Evolutionary conservation across 2,329 filamentous ascomycete species (phyloP), one percentile per base, ranked within the genome.

Genomic region (Stenocarpella maydis): DNA sequence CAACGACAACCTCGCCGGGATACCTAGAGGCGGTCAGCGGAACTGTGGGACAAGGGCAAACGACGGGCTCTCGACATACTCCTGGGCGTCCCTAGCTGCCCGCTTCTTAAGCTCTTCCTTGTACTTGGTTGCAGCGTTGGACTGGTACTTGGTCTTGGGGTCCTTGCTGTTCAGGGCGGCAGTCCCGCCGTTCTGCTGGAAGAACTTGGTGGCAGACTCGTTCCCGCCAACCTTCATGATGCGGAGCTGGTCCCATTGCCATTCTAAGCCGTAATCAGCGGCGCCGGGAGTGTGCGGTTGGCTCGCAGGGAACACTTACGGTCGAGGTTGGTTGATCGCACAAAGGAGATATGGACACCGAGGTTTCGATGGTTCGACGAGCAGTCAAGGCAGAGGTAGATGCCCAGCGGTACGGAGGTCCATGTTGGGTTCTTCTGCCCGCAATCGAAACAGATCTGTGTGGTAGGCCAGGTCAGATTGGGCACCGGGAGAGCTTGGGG

Each of bases 211-310:
- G 60, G 96, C 96, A 69, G 94, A 97, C 82, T 98, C 95, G 78
- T 99, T 99, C 69, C 96, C 96, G 74, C 96, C 96, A 19, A 98
- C 94, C 84, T 99, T 99, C 95, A 99, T 98, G 69, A 95, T 82
- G 65, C 96, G 92, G 71, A 99, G 87, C 81, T 99, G 96, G 75
- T 98, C 94, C 96, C 96, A 99, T 92, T 98, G 94, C 96, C 96
- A 99, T 85, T 93, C 91, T 93, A 76, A 58, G 73, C 69, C 72
- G 39, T n/a, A 4, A 68, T 70, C 66, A 70, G 71, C 52, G 12
- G 41, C 4, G 24, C 39, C 60, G 39, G 34, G 26, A 31, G 52
- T 41, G 39, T 41, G 39, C 28, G 54, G 1, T 43, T 58, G 65
- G 69, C 41, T 58, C 67, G 69, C 41, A 21, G 14, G 24, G 10